phyloP scores from a whole-genome alignment of 345 rosid genomes.

The Carallia brachiata region DNA sequence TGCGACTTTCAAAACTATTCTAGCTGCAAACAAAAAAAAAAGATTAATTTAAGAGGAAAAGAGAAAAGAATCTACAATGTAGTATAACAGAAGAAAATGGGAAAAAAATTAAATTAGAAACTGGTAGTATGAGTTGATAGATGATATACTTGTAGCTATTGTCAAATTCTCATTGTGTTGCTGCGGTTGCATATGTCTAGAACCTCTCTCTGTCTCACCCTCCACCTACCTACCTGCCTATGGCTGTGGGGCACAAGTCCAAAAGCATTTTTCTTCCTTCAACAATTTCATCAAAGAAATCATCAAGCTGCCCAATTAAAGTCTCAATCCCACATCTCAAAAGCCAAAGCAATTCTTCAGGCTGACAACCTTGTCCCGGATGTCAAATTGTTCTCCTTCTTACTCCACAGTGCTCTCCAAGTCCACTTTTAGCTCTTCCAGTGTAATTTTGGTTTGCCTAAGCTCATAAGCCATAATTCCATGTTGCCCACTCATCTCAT shows the following conservation, averaged over 20 bases:
- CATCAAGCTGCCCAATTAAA: conserved; percentile 71
- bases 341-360: conserved; percentile 55
- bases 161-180: too few species aligned
- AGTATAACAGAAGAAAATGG: not conserved
- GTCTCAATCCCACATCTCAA: conserved; percentile 67
- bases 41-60: conserved; percentile 9
- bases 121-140: not conserved
- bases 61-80: not conserved
- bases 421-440: conserved; percentile 68
- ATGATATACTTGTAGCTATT: too few species aligned
- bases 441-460: conserved; percentile 46
- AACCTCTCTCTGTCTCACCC: not conserved
- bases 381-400: conserved; percentile 28
- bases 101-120: not conserved
- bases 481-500: conserved; percentile 44
- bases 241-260: conserved; percentile 62
- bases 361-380: conserved; percentile 51
- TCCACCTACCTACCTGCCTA: conserved; percentile 18
- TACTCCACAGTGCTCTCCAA: conserved; percentile 42
- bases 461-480: conserved; percentile 61
- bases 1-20: not conserved
- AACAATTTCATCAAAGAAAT: conserved; percentile 86
- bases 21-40: conserved; percentile 15
- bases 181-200: not conserved
- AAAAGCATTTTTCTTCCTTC: conserved; percentile 78